These are phyloP conservation scores for Yamadazyma epiphylla DNA, from an alignment of 1,139 yeast genomes.

Conservation along the genomic window DNA sequence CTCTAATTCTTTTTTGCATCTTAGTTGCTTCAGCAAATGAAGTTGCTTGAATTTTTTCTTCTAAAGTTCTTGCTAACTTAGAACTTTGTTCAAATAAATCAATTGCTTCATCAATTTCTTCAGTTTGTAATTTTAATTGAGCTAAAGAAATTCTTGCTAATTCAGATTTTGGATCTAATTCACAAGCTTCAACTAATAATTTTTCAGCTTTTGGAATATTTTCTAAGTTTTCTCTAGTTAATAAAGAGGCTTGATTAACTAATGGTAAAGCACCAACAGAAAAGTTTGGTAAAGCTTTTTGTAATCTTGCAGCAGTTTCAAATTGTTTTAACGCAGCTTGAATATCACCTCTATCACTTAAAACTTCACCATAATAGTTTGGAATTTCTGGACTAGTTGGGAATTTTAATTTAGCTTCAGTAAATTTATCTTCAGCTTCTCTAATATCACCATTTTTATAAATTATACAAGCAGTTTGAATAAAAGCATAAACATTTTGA, in stretches of 20 bases:
- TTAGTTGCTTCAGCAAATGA: conserved; percentile 90
- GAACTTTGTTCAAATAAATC: conserved; percentile 78
- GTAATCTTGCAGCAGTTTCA: conserved; percentile 82
- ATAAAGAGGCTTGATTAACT: conserved; percentile 81
- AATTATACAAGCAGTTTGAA: conserved; percentile 89
- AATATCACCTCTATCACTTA: conserved; percentile 75
- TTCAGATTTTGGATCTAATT: conserved; percentile 83
- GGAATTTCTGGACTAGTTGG: conserved; percentile 90
- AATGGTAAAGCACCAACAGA: conserved; percentile 86
- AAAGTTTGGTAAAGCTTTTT: conserved; percentile 57
- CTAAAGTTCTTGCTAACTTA: conserved; percentile 73
- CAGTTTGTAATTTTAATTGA: conserved; percentile 82
- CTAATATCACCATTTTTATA: conserved; percentile 72
- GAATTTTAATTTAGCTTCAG: conserved; percentile 70
- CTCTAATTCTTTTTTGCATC: conserved; percentile 69
- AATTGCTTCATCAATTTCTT: conserved; percentile 79
- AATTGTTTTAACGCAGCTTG: conserved; percentile 78
- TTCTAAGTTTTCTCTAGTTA: conserved; percentile 55
- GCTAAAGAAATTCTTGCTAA: conserved; percentile 88
- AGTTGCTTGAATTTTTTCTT: conserved; percentile 88
- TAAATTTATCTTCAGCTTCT: conserved; percentile 65
- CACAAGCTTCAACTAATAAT: conserved; percentile 72
- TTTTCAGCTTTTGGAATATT: conserved; percentile 61
- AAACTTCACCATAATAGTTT: conserved; percentile 92
- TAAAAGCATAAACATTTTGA: conserved; percentile 76